Evolutionary conservation across 495 filamentous ascomycete genomes (phyloP), one percentile per base, ranked within the genome.

Genomic region (Neurospora sp.): DNA sequence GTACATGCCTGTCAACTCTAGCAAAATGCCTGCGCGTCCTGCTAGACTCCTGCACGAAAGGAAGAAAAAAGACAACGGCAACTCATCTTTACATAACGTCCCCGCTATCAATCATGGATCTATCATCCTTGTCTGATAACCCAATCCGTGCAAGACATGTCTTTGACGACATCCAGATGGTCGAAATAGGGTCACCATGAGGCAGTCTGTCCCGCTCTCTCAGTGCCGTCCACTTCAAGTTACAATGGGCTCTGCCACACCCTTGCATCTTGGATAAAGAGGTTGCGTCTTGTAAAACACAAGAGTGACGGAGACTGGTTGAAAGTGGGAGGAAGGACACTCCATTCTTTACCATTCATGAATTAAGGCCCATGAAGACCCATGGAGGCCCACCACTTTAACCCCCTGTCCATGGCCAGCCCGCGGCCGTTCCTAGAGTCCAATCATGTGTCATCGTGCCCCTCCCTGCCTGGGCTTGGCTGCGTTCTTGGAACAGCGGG

Each of bases 401-500:
- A 68, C 76, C 75, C 79, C 79, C 73, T 80, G 79, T 73, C 76
- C 37, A 65, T 73, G 41, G 74, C 72, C 76, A 75, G 75, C 75
- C 73, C 73, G 77, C 70, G 70, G 71, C 73, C 40, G 69, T 73
- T 45, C 20, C 70, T 73, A 71, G 31, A 68, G 45, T 72, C 79
- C 79, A 78, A 77, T 78, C 78, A 73, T 37, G 74, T 76, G 61
- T 69, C 70, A 72, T 69, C 70, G 27, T 70, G 68, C 74, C 69
- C 72, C 42, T 75, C 73, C 74, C 73, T 76, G 75, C 71, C 73
- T 74, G 73, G 27, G 17, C 79, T 72, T 12, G 69, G 70, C 70
- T 74, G 72, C 75, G 65, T 70, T 76, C 75, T 77, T 78, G 76
- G 76, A 79, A 78, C 76, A 75, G 76, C 70, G 76, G 70, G 75